phyloP scores from a whole-genome alignment of 345 rosid genomes.

The Turnera subulata region DNA sequence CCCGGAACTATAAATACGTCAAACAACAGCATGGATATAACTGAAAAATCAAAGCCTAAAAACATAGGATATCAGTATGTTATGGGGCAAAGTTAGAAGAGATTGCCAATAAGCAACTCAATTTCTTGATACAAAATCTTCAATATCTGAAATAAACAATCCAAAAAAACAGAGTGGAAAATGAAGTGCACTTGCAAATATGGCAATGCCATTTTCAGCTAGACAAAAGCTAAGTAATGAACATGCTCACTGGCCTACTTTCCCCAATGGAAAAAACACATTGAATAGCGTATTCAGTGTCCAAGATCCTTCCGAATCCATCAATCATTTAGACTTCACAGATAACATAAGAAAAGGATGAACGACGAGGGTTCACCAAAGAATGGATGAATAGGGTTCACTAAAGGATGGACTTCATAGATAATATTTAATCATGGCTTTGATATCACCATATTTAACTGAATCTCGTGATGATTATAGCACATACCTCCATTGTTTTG shows the following conservation, averaged over 20 bases:
- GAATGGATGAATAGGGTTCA: too few species aligned
- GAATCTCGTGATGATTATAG: slow-evolving; percentile 4
- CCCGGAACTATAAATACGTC: not conserved
- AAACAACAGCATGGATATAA: not conserved
- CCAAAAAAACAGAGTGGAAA: not conserved
- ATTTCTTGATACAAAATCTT: slow-evolving; percentile 1
- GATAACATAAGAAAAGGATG: too few species aligned
- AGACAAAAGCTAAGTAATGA: not conserved
- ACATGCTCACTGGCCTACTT: not conserved
- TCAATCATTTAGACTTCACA: too few species aligned
- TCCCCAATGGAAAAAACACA: too few species aligned
- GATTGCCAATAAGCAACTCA: not conserved
- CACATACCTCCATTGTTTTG: slow-evolving; percentile 80
- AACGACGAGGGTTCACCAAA: too few species aligned
- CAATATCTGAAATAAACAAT: not conserved
- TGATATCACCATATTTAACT: slow-evolving; percentile 9
- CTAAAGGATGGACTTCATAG: too few species aligned
- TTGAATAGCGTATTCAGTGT: too few species aligned
- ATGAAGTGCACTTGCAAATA: not conserved
- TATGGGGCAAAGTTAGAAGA: not conserved
- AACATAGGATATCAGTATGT: not conserved
- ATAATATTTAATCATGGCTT: not conserved
- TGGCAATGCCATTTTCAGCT: not conserved
- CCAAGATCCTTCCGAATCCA: too few species aligned
- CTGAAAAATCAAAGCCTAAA: not conserved